Percentiles rank a stretch among this genome's conserved stretches.
Evolutionary conservation across 2,329 filamentous ascomycete species (phyloP).

Genomic region (Alternaria novae-zelandiae): DNA sequence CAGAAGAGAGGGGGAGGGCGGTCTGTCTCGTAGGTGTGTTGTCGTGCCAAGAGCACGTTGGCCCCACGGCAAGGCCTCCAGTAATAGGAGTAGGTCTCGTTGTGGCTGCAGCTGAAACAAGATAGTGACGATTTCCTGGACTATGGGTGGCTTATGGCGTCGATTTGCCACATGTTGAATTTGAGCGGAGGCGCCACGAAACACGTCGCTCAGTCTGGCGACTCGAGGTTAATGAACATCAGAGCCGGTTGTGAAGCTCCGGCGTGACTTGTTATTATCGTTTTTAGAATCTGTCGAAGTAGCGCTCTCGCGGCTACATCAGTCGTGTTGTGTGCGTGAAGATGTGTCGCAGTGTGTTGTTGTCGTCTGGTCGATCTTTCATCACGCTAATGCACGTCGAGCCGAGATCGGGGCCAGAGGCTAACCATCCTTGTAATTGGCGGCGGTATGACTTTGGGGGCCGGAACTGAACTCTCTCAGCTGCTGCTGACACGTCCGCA

Average conservation of each 20-base stretch:
- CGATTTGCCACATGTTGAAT: neutral
- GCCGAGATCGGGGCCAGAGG: neutral
- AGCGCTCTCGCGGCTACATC: neutral
- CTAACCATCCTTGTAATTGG: neutral
- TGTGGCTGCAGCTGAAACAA: neutral
- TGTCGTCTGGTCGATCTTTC: neutral
- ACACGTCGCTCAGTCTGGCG: neutral
- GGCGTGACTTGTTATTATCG: neutral
- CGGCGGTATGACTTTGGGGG: neutral
- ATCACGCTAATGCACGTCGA: neutral
- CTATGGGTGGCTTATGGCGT: neutral
- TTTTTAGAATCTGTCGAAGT: neutral
- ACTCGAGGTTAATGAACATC: neutral
- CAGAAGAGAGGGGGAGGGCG: neutral
- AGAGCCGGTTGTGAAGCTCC: neutral
- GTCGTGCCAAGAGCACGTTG: neutral
- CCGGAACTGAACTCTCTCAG: neutral
- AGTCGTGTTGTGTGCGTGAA: neutral
- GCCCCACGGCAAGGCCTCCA: neutral
- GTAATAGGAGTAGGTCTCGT: neutral
- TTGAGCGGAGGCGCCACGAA: neutral
- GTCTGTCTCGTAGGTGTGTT: neutral
- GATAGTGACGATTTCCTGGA: neutral
- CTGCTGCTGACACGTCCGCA: neutral
- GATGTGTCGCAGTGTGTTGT: neutral